A percentile compares a stretch with the other conserved stretches of the same genome.
phyloP scores from a whole-genome alignment of 345 rosid genomes.

The Gossypium anomalum region DNA sequence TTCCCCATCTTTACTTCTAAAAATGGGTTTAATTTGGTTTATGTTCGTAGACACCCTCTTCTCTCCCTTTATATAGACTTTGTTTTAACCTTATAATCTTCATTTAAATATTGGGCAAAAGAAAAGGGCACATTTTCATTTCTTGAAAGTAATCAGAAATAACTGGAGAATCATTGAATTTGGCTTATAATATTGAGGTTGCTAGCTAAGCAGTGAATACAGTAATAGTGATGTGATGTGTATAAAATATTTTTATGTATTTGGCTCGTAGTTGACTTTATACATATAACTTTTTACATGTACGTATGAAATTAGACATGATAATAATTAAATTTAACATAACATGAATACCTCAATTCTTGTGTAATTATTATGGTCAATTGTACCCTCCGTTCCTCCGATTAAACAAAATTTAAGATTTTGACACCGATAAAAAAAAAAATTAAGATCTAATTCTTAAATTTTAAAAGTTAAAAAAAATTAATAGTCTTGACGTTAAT shows the following conservation, averaged over 20 bases:
- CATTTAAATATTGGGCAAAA: not conserved
- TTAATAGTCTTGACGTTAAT: too few species aligned
- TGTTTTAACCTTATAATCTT: constrained; percentile 17
- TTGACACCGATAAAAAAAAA: too few species aligned
- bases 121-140: not conserved
- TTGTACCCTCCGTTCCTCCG: too few species aligned
- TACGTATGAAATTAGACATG: not conserved
- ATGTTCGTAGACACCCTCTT: constrained; percentile 24
- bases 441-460: too few species aligned
- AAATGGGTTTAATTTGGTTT: constrained; percentile 18
- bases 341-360: too few species aligned
- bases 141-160: not conserved
- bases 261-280: not conserved
- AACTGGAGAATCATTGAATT: not conserved
- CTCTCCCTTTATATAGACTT: constrained; percentile 54
- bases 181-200: not conserved
- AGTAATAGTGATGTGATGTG: not conserved
- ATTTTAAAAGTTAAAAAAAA: too few species aligned
- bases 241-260: not conserved
- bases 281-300: not conserved
- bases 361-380: too few species aligned
- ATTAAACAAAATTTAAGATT: too few species aligned
- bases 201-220: constrained; percentile 11
- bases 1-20: constrained; percentile 5
- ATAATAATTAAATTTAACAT: not conserved